phyloP scores from a whole-genome alignment of 2,329 filamentous ascomycete species.

The Dryadomyces quercus-mongolicae region DNA sequence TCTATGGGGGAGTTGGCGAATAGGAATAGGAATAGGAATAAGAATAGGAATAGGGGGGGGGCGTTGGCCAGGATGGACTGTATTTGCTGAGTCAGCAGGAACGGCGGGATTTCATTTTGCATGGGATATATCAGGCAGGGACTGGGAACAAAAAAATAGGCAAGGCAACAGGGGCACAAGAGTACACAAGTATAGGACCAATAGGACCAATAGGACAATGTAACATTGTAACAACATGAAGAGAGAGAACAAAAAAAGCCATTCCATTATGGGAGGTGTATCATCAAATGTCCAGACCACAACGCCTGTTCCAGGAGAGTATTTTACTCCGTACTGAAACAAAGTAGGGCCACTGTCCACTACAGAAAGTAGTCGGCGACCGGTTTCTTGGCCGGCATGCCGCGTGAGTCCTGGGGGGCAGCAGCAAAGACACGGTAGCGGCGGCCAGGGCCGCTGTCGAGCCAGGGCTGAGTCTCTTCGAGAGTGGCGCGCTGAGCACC shows the following conservation, averaged over 20 bases:
- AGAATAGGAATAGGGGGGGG: not conserved
- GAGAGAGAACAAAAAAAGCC: too few relatives aligned
- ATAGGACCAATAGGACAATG: not conserved
- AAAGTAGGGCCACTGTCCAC: too few relatives aligned
- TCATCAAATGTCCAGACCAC: too few relatives aligned
- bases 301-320: too few relatives aligned
- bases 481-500: constrained; percentile 25
- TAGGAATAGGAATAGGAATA: not conserved
- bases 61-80: too few relatives aligned
- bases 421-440: constrained; percentile 94
- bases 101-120: too few relatives aligned
- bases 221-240: not conserved
- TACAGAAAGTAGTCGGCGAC: constrained; percentile 87
- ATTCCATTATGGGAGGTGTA: too few relatives aligned
- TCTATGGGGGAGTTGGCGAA: constrained; percentile 4
- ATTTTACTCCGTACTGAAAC: too few relatives aligned
- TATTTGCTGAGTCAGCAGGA: too few relatives aligned
- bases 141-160: not conserved
- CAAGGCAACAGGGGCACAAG: not conserved
- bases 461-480: constrained; percentile 31
- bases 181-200: too few relatives aligned
- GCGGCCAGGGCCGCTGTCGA: constrained; percentile 61
- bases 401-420: constrained; percentile 85
- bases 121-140: too few relatives aligned
- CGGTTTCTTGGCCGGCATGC: constrained; percentile 98